These are phyloP conservation scores for Solanum lycopersicoides DNA, from an alignment of 257 asterid genomes.

Conservation along the genomic window DNA sequence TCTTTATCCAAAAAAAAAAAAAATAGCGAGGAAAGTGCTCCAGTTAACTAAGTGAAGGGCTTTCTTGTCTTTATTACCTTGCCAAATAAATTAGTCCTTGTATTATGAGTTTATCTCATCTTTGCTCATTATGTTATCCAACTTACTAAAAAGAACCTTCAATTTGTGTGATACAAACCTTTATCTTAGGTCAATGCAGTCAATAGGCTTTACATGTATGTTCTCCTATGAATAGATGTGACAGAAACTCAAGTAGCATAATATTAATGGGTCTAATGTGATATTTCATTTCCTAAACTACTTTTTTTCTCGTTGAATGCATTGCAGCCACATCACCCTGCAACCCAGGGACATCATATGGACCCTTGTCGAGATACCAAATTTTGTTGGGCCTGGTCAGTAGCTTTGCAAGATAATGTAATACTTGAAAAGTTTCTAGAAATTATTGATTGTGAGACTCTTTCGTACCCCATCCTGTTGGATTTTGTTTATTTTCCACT, in stretches of 20 bases:
- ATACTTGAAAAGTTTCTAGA: background rate
- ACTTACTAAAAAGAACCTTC: background rate
- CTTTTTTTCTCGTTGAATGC: background rate
- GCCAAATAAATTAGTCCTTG: background rate
- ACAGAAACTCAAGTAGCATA: background rate
- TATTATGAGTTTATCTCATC: background rate
- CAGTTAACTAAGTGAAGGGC: background rate
- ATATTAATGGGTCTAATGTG: background rate
- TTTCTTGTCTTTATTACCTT: background rate
- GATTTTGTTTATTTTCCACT: background rate
- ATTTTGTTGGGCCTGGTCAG: background rate
- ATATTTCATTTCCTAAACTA: background rate
- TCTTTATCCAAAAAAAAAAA: background rate
- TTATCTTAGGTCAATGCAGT: background rate
- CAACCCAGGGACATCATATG: background rate
- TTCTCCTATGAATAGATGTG: background rate
- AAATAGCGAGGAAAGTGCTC: background rate
- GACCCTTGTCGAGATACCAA: background rate
- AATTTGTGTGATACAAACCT: background rate
- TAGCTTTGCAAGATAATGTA: background rate
- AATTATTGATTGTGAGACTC: background rate
- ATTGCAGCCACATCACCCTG: background rate
- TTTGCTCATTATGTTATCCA: background rate
- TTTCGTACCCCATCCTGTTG: background rate
- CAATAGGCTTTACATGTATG: background rate